Evolutionary conservation across 192 early-diverging fungal species (phyloP), one percentile per base, ranked within the genome.

Genomic region (Backusella macrospora): DNA sequence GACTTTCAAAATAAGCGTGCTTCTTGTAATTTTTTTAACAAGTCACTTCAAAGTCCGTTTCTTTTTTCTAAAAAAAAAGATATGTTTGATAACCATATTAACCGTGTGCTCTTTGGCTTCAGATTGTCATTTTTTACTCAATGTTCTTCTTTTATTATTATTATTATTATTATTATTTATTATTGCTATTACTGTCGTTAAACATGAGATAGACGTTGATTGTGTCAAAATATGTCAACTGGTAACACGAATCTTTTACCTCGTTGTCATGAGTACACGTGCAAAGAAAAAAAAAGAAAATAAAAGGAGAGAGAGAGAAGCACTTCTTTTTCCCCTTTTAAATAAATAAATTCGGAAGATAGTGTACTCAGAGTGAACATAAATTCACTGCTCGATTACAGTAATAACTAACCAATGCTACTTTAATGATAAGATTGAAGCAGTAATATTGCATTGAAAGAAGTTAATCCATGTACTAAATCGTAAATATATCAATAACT

Each of bases 31-130:
- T 55, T 55, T 55, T 55, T 55, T 23, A 55, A 55, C 52, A 55
- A 55, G 52, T 55, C 52, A 59, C 52, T 59, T 59, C 12, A 59
- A 59, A 59, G 52, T 59, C 52, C 52, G 52, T 59, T 55, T 52
- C 21, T 2, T 21, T 10, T 21, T n/a, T 18, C 16, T 21, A 55
- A 55, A 8, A 59, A 59, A 59, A 23, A 59, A 1, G 52, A 3
- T 26, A 12, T 8, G 26, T 59, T 49, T 4, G 12, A 59, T 23
- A 23, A 23, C 13, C 1, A 8, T 3, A 13, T 59, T 12, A n/a
- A 59, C 13, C 18, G 3, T 26, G 29, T 34, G 29, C 29, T 21
- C 21, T 9, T 59, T 59, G 12, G 4, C 26, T 59, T 12, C 26
- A 26, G 21, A 1, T 21, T 26, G 4, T 10, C 5, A 59, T 13